Conservation (phyloP, 2,329 filamentous ascomycete species). For the Colletotrichum eleusines region DNA sequence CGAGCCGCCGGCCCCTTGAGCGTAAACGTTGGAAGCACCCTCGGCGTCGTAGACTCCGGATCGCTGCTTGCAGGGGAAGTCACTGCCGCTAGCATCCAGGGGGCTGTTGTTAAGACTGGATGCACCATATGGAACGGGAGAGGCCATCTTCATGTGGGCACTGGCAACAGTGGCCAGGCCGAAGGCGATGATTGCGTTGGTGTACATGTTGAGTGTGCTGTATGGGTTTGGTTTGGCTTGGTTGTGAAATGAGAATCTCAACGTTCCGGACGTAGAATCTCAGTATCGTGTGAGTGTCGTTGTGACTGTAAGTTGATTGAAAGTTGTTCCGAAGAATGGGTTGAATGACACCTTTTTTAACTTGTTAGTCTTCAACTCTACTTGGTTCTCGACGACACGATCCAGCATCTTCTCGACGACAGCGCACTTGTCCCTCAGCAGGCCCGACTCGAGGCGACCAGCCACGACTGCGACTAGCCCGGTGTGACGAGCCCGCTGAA, state of each 20-base stretch:
- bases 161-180: slow-evolving; percentile 70
- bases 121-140: slow-evolving; percentile 72
- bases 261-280: slow-evolving; percentile 57
- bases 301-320: slow-evolving; percentile 37
- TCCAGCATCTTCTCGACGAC: slow-evolving; percentile 32
- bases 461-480: slow-evolving; percentile 20
- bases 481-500: slow-evolving; percentile 31
- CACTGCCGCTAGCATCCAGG: slow-evolving; percentile 65
- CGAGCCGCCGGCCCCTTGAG: slow-evolving; percentile 69
- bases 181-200: slow-evolving; percentile 63
- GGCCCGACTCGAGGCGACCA: slow-evolving; percentile 38
- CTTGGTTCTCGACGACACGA: slow-evolving; percentile 1
- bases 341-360: slow-evolving; percentile 34
- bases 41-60: slow-evolving; percentile 60
- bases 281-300: slow-evolving; percentile 35
- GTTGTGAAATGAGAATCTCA: slow-evolving; percentile 46
- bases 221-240: slow-evolving; percentile 42
- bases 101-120: slow-evolving; percentile 69
- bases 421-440: slow-evolving; percentile 35
- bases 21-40: slow-evolving; percentile 68
- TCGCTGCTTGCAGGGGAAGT: slow-evolving; percentile 85
- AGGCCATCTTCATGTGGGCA: slow-evolving; percentile 82
- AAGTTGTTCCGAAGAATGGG: slow-evolving; percentile 20
- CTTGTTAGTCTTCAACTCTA: slow-evolving; percentile 29
- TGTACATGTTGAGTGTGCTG: slow-evolving; percentile 65